phyloP scores from a whole-genome alignment of 257 asterid species.

The Gentiana straminea region DNA sequence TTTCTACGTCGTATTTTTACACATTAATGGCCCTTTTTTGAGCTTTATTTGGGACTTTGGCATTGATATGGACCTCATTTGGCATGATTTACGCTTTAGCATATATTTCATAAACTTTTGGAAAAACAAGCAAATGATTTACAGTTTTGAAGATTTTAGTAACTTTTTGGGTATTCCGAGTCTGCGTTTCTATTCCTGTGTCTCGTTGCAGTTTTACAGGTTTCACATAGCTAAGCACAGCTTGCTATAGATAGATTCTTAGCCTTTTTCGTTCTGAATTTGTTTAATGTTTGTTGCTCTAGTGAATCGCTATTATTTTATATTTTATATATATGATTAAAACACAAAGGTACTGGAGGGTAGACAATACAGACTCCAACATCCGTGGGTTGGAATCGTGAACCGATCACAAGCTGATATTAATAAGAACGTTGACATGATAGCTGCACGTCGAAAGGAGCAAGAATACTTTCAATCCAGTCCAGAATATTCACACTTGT shows the following conservation, averaged over 20 bases:
- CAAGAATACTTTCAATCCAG: slow-evolving; percentile 81
- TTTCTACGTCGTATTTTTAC: background rate
- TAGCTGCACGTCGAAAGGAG: slow-evolving; percentile 74
- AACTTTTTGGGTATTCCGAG: background rate
- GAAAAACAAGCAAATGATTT: too few relatives aligned
- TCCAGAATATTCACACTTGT: slow-evolving; percentile 87
- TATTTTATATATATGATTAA: too few relatives aligned
- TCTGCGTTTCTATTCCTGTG: slow-evolving; percentile 1
- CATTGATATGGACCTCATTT: too few relatives aligned
- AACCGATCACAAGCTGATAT: slow-evolving; percentile 98
- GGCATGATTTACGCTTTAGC: too few relatives aligned
- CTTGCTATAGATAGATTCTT: background rate
- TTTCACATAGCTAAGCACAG: background rate
- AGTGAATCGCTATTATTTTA: slow-evolving; percentile 12
- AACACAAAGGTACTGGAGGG: slow-evolving; percentile 78
- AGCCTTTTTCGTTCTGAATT: background rate
- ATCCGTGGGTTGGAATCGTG: slow-evolving; percentile 98
- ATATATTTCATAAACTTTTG: too few relatives aligned
- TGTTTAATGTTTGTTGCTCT: slow-evolving; percentile 9
- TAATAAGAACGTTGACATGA: slow-evolving; percentile 86
- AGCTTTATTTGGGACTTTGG: too few relatives aligned
- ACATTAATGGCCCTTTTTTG: too few relatives aligned
- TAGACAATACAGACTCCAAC: slow-evolving; percentile 75
- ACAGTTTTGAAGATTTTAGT: too few relatives aligned
- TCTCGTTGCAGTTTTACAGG: background rate